Percentiles rank a stretch among this genome's conserved stretches.
Evolutionary conservation across 2,329 filamentous ascomycete genomes (phyloP).

Genomic region (Alternaria brassicae): DNA sequence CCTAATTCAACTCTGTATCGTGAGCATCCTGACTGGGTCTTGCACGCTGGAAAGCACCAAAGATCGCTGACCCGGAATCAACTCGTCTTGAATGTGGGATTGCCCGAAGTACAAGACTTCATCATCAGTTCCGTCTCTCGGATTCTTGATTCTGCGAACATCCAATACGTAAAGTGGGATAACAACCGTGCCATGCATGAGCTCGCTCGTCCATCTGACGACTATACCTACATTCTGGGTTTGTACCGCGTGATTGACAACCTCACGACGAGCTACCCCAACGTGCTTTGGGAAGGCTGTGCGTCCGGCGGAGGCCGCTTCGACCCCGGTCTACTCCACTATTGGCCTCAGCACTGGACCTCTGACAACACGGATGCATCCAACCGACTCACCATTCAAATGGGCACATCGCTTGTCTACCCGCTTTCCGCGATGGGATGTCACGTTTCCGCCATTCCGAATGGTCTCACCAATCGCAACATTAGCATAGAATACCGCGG

Average conservation of each 20-base stretch:
- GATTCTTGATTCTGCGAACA: conserved; percentile 61
- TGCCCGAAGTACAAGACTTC: conserved; percentile 68
- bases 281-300: conserved; percentile 71
- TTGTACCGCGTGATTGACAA: conserved; percentile 68
- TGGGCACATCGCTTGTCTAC: conserved; percentile 69
- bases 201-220: conserved; percentile 59
- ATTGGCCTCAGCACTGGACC: conserved; percentile 71
- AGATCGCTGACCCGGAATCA: conserved; percentile 65
- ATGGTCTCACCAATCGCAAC: conserved; percentile 63
- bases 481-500: conserved; percentile 67
- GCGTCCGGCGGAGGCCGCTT: conserved; percentile 71
- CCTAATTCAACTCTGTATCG: conserved; percentile 67
- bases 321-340: conserved; percentile 68
- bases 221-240: conserved; percentile 69
- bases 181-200: conserved; percentile 72
- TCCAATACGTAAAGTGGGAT: conserved; percentile 72
- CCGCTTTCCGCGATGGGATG: conserved; percentile 70
- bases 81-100: conserved; percentile 67
- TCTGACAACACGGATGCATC: conserved; percentile 70
- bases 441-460: conserved; percentile 69
- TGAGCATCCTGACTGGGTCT: conserved; percentile 69
- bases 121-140: conserved; percentile 64
- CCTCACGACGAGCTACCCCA: conserved; percentile 65
- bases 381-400: conserved; percentile 67
- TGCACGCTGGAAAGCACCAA: conserved; percentile 64